These are phyloP conservation scores for Physcomitrium patens DNA, from an alignment of 225 moss, liverwort and hornwort genomes.

Conservation along the genomic window DNA sequence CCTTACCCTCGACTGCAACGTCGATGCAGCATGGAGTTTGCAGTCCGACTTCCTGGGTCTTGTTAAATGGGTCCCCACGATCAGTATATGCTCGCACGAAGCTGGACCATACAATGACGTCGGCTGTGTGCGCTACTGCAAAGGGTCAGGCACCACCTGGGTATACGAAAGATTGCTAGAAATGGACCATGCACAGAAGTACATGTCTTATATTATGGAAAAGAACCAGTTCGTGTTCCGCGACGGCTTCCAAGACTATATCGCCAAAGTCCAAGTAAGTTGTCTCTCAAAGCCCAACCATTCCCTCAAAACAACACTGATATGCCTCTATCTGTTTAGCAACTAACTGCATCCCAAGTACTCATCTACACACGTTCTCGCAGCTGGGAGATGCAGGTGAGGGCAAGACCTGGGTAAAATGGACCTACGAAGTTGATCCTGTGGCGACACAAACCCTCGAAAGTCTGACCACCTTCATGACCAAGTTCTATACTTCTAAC, in stretches of 20 bases:
- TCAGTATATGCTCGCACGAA: slow-evolving; percentile 27
- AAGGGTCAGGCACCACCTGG: slow-evolving; percentile 40
- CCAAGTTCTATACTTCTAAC: slow-evolving; percentile 18
- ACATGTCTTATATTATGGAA: slow-evolving; percentile 65
- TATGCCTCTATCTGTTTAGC: no score
- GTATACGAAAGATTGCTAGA: slow-evolving; percentile 68
- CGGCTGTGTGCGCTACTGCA: slow-evolving; percentile 60
- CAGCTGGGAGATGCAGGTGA: slow-evolving; percentile 56
- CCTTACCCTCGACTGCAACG: slow-evolving; percentile 36
- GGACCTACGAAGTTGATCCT: slow-evolving; percentile 68
- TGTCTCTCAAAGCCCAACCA: no score
- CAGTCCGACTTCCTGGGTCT: slow-evolving; percentile 57
- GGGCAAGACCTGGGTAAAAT: slow-evolving; percentile 57
- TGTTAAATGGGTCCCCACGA: slow-evolving; percentile 44
- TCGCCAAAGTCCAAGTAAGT: slow-evolving; percentile 49
- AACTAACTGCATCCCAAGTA: no score
- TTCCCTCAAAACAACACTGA: no score
- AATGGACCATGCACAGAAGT: slow-evolving; percentile 43
- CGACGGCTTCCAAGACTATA: slow-evolving; percentile 43
- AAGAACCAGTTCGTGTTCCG: slow-evolving; percentile 63
- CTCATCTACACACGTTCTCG: background rate
- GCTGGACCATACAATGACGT: slow-evolving; percentile 44
- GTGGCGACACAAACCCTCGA: slow-evolving; percentile 42
- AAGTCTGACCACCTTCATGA: slow-evolving; percentile 49
- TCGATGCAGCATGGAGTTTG: slow-evolving; percentile 61